Evolutionary conservation across 345 rosid species (phyloP).

Genomic region (Salix purpurea): DNA sequence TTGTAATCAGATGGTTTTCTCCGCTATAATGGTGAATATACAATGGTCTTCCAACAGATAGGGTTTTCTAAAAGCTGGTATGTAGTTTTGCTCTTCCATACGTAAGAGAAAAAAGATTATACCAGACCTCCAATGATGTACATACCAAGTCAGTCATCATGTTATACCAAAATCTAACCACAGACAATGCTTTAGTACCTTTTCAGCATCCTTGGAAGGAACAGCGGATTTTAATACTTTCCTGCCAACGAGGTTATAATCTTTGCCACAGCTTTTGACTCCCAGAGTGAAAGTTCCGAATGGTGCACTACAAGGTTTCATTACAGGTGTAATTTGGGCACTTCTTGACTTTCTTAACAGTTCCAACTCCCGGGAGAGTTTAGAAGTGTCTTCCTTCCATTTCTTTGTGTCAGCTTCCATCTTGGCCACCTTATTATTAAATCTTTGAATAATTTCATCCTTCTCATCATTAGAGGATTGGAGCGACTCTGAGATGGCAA

Average conservation of each 20-base stretch:
- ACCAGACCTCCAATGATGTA: not conserved
- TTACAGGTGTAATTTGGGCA: constrained; percentile 35
- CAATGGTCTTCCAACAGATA: not conserved
- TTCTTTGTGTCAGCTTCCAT: constrained; percentile 49
- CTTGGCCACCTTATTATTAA: constrained; percentile 43
- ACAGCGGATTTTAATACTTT: constrained; percentile 35
- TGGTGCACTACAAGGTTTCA: constrained; percentile 36
- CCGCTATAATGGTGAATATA: not conserved
- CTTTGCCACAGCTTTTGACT: constrained; percentile 18
- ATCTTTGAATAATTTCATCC: constrained; percentile 48
- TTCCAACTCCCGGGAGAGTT: constrained; percentile 50
- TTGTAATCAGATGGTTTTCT: not conserved
- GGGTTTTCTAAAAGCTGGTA: not conserved
- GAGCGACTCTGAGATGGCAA: constrained; percentile 52
- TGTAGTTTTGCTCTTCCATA: not conserved
- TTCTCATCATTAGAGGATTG: constrained; percentile 53
- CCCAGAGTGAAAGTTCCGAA: constrained; percentile 23
- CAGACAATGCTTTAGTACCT: constrained; percentile 40
- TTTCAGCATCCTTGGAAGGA: constrained; percentile 25
- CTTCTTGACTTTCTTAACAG: constrained; percentile 39
- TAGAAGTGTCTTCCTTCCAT: constrained; percentile 39
- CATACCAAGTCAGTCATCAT: not conserved
- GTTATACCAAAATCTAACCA: not conserved
- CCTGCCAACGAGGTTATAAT: constrained; percentile 18
- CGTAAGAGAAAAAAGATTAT: not conserved